Conservation (phyloP, 2,329 filamentous ascomycete genomes). For the Aureobasidium sp. region DNA sequence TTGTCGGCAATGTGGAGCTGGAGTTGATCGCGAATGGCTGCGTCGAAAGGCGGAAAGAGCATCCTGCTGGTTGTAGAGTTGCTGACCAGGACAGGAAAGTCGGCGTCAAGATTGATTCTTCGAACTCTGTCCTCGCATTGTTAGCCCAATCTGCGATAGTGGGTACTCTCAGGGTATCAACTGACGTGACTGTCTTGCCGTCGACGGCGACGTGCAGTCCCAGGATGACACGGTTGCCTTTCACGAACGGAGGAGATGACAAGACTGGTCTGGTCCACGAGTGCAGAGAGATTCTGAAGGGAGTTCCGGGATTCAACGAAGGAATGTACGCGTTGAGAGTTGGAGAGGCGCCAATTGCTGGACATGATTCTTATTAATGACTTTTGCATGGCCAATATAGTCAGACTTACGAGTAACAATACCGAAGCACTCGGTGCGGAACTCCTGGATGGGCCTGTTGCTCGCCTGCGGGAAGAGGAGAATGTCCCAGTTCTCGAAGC, state of each 20-base stretch:
- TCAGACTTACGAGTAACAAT: conserved; percentile 38
- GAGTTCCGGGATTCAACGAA: conserved; percentile 49
- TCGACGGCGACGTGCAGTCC: conserved; percentile 62
- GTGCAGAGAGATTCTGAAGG: conserved; percentile 69
- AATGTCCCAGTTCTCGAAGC: conserved; percentile 81
- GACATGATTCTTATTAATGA: neutral
- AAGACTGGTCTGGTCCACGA: conserved; percentile 59
- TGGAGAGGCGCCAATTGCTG: conserved; percentile 34
- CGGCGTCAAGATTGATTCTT: neutral
- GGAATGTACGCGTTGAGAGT: conserved; percentile 66
- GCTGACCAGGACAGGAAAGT: neutral
- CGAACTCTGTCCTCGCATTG: neutral
- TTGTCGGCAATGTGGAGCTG: conserved; percentile 67
- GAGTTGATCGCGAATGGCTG: conserved; percentile 59
- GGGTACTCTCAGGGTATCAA: neutral
- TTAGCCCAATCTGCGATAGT: neutral
- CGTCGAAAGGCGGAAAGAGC: conserved; percentile 65
- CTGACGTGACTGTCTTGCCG: conserved; percentile 56
- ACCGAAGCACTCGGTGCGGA: conserved; percentile 69
- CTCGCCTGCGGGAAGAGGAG: conserved; percentile 61
- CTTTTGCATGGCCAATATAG: neutral
- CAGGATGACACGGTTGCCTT: conserved; percentile 37
- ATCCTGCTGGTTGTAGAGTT: conserved; percentile 29
- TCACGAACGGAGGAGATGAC: conserved; percentile 50
- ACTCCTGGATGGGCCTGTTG: conserved; percentile 71